These are phyloP conservation scores for Daucus carota DNA, from an alignment of 129 eudicot species.

Conservation along the genomic window DNA sequence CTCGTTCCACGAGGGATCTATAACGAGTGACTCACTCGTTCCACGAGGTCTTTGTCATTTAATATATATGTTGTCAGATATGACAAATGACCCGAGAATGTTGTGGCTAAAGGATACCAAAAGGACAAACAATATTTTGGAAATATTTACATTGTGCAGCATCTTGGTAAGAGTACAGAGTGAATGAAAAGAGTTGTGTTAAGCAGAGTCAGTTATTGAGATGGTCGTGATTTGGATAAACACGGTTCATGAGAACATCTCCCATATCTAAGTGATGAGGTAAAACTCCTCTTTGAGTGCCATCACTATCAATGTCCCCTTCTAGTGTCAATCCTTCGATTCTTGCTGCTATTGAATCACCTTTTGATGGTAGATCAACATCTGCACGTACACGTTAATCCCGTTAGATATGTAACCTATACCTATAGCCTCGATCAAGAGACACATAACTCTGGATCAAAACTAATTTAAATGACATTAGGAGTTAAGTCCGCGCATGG, in stretches of 20 bases:
- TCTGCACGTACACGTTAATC: conserved; percentile 23
- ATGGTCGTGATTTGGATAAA: background rate
- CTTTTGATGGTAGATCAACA: conserved; percentile 30
- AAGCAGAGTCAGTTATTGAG: background rate
- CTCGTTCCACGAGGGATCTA: too few species aligned
- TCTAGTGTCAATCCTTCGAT: conserved; percentile 32
- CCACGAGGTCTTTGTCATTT: too few species aligned
- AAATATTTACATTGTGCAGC: background rate
- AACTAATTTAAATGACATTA: too few species aligned
- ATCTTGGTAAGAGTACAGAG: background rate
- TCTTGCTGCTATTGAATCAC: conserved; percentile 22
- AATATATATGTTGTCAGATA: too few species aligned
- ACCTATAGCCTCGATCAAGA: background rate
- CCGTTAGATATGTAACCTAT: background rate
- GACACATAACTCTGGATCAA: background rate
- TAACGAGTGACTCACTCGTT: too few species aligned
- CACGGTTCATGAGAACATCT: background rate
- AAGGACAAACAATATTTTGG: background rate
- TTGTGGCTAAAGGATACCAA: background rate
- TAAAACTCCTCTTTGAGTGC: conserved; percentile 20
- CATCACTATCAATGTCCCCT: conserved; percentile 35
- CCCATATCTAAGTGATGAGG: background rate
- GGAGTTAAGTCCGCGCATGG: too few species aligned
- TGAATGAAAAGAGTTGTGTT: background rate
- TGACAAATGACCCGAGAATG: too few species aligned